Evolutionary conservation across 495 filamentous ascomycete genomes (phyloP), one percentile per base, ranked within the genome.

Genomic region (Neurospora tetrasperma): DNA sequence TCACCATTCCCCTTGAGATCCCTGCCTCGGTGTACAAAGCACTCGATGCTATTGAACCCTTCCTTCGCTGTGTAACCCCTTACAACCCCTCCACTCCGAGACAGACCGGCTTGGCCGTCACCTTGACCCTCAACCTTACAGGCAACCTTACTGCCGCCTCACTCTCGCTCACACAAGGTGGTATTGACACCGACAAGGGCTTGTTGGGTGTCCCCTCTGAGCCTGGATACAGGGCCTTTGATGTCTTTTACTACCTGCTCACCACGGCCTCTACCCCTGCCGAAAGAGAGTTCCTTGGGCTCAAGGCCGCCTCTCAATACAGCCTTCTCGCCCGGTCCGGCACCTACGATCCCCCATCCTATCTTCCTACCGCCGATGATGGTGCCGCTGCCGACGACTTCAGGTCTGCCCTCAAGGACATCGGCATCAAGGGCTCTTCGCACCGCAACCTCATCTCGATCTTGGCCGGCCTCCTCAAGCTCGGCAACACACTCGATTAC

Each of bases 201-300:
- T 85, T 99, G 31, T 85, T 98, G 39, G 89, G 93, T 44, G 88
- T 98, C 38, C 93, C 96, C 0, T 80, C 88, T 0, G 89, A 97
- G 78, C 73, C 89, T 8, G 96, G 96, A 27, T 94, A 92, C 78
- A 90, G 96, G 72, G 96, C 95, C n/a, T 99, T 98, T 76, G 94
- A 99, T 78, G 96, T 94, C 39, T 99, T 98, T 80, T 99, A 99
- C 83, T 98, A 98, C 75, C 89, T 99, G 4, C 85, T 97, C 31
- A 96, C 94, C 1, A 93, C 92, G 39, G 90, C 93, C 16, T 96
- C 96, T 0, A 96, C 94, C 2, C 91, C 91, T 2, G 93, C 94
- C 1, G 96, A 99, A 83, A 87, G 94, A 44, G 94, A 98, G 78
- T 97, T 93, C 72, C 84, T 99, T n/a, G 90, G 90, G 59, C 85